These are phyloP conservation scores for Coemansia sp. DNA, from an alignment of 192 early-diverging fungal genomes.

Conservation along the genomic window DNA sequence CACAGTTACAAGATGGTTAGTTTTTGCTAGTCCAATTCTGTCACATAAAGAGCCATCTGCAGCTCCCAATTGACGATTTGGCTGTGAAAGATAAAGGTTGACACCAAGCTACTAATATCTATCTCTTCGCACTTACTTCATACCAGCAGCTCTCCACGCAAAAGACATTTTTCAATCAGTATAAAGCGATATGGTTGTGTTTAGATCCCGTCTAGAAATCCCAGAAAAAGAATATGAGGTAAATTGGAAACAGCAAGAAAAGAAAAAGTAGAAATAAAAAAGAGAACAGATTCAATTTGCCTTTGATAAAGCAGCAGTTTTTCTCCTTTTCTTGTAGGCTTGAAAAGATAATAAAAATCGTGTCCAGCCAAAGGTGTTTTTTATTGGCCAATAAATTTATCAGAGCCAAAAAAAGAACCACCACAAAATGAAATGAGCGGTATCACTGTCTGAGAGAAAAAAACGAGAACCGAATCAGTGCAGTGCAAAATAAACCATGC, in stretches of 20 bases:
- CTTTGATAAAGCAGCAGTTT: not conserved
- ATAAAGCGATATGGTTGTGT: not conserved
- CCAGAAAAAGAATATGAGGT: not conserved
- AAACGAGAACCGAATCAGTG: no score
- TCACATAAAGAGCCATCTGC: not conserved
- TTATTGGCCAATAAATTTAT: no score
- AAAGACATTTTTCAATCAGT: conserved; percentile 27
- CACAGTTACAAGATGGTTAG: not conserved
- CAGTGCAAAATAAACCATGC: not conserved
- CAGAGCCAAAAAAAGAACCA: no score
- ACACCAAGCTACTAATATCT: not conserved
- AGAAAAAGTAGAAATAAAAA: conserved; percentile 7
- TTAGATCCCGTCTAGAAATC: not conserved
- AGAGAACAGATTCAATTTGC: not conserved
- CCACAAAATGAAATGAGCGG: no score
- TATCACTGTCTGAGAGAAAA: no score
- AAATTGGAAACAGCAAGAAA: not conserved
- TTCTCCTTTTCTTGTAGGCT: not conserved
- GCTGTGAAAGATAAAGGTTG: not conserved
- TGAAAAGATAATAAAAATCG: no score
- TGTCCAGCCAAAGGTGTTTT: no score
- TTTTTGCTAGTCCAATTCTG: not conserved
- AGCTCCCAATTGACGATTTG: not conserved
- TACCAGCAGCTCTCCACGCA: conserved; percentile 54
- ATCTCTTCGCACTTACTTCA: conserved; percentile 36